Evolutionary conservation across 2,329 filamentous ascomycete species (phyloP).

Genomic region (Stachybotrys echinatus): DNA sequence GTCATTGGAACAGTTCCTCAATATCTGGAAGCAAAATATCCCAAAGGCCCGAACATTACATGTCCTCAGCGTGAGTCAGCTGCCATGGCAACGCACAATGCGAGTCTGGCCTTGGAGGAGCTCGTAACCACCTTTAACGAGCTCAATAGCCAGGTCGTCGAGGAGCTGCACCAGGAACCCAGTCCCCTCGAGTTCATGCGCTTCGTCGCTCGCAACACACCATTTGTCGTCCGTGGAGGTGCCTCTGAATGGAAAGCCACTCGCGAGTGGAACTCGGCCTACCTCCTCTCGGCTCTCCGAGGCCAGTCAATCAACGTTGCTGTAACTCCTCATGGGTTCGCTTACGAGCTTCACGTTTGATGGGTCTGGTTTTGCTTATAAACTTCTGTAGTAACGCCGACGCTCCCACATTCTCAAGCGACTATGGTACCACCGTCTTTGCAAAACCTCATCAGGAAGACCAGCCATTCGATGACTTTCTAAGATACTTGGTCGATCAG

Average conservation of each 20-base stretch:
- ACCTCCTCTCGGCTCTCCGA: slow-evolving; percentile 50
- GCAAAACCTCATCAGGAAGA: slow-evolving; percentile 68
- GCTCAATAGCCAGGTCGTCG: slow-evolving; percentile 56
- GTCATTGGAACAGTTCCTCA: no score
- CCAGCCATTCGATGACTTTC: slow-evolving; percentile 56
- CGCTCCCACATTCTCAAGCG: slow-evolving; percentile 22
- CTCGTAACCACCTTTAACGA: slow-evolving; percentile 69
- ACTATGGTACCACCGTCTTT: slow-evolving; percentile 40
- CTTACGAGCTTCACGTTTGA: not conserved
- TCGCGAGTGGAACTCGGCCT: slow-evolving; percentile 55
- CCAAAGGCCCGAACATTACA: no score
- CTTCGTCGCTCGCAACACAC: slow-evolving; percentile 67
- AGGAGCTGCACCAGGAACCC: slow-evolving; percentile 59
- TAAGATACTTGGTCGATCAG: slow-evolving; percentile 56
- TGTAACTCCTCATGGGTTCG: slow-evolving; percentile 66
- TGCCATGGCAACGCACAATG: not conserved
- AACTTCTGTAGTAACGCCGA: slow-evolving; percentile 27
- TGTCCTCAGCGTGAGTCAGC: no score
- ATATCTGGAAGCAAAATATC: no score
- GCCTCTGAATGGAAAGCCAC: slow-evolving; percentile 60
- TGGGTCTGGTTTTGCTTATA: not conserved
- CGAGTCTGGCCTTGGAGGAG: slow-evolving; percentile 21
- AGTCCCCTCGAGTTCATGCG: slow-evolving; percentile 77
- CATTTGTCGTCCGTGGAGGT: slow-evolving; percentile 64
- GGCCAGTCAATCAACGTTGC: slow-evolving; percentile 65